These are phyloP conservation scores for Cornus kousa DNA, from an alignment of 148 eudicot species.

Conservation along the genomic window DNA sequence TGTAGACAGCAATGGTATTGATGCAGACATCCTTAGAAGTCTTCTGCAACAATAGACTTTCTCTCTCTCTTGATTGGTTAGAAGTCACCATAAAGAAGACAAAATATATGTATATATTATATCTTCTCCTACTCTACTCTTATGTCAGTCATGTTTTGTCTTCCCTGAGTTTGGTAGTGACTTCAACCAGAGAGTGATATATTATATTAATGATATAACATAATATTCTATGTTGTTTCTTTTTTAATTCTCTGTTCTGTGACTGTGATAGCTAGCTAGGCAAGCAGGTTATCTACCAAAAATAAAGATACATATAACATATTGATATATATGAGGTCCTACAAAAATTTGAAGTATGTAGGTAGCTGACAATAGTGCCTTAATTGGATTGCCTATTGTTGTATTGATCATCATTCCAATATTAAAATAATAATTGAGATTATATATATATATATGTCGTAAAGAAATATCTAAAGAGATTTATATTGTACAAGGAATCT, in stretches of 20 bases:
- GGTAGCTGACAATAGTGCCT: too few relatives aligned
- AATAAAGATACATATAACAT: too few relatives aligned
- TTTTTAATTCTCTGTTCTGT: not conserved
- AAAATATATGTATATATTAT: not conserved
- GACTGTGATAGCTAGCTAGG: not conserved
- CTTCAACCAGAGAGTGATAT: not conserved
- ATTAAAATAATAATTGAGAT: too few relatives aligned
- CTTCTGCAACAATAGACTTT: constrained; percentile 25
- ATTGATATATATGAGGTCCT: too few relatives aligned
- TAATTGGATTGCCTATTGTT: too few relatives aligned
- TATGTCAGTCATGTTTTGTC: not conserved
- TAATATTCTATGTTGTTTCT: not conserved
- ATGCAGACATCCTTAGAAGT: constrained; percentile 31
- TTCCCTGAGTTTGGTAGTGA: not conserved
- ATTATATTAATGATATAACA: not conserved
- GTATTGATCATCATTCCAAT: too few relatives aligned
- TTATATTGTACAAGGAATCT: too few relatives aligned
- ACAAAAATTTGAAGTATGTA: too few relatives aligned
- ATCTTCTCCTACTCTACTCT: not conserved
- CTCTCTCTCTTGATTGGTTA: constrained; percentile 7
- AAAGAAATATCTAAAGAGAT: too few relatives aligned
- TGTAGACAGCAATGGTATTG: constrained; percentile 17
- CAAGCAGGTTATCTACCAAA: not conserved
- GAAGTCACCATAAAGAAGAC: not conserved
- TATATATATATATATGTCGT: too few relatives aligned